A percentile compares a stretch with the other conserved stretches of the same genome.
Conservation (phyloP, 2,329 filamentous ascomycete genomes). For the Colletotrichum simmondsii region DNA sequence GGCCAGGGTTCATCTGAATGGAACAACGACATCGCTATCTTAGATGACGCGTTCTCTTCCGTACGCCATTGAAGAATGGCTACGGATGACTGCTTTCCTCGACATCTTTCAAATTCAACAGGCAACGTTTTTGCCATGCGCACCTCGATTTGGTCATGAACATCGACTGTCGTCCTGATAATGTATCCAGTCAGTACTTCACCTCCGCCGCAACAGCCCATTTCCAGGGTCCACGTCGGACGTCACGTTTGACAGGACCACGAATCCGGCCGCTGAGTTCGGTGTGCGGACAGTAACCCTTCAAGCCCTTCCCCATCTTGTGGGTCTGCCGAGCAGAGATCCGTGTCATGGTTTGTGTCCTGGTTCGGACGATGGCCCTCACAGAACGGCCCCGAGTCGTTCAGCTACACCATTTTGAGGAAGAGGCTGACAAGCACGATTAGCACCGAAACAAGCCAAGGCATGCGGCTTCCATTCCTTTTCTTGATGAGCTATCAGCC, state of each 20-base stretch:
- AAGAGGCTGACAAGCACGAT: background rate
- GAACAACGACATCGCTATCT: background rate
- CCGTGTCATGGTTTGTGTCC: constrained; percentile 41
- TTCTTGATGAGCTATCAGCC: constrained; percentile 38
- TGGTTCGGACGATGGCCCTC: constrained; percentile 43
- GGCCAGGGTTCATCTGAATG: constrained; percentile 1
- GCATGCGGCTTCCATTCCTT: constrained; percentile 31
- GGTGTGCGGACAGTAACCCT: background rate
- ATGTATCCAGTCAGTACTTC: background rate
- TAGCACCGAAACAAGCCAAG: constrained; percentile 19
- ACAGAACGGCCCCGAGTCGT: constrained; percentile 42
- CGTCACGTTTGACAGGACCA: background rate
- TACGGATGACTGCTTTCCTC: background rate
- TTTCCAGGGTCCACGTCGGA: background rate
- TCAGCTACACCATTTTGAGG: constrained; percentile 38
- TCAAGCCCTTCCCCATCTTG: background rate
- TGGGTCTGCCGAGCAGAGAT: constrained; percentile 40
- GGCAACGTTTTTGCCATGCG: background rate
- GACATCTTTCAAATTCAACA: background rate
- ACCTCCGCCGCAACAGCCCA: background rate
- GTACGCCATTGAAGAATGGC: background rate
- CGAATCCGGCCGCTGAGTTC: background rate
- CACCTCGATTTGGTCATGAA: background rate
- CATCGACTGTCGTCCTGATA: background rate
- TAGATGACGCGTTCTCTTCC: constrained; percentile 8